These are phyloP conservation scores for Cryptococcus deneoformans DNA, from an alignment of 1,284 basidiomycete species.

Conservation along the genomic window DNA sequence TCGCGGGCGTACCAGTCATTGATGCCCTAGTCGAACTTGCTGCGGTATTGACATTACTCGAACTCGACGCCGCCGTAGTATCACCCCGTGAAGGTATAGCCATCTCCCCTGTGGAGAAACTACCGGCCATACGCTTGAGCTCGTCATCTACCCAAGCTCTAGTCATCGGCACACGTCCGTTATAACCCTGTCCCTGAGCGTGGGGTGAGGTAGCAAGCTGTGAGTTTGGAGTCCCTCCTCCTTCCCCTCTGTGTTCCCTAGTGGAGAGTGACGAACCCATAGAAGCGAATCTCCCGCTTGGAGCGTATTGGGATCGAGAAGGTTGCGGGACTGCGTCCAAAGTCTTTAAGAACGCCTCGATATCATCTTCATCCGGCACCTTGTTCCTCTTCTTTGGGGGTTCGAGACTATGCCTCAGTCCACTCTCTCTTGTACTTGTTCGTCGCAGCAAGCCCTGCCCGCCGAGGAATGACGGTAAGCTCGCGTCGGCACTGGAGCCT, in stretches of 20 bases:
- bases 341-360: slow-evolving; percentile 46
- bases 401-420: slow-evolving; percentile 26
- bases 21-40: neutral
- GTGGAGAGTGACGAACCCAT: neutral
- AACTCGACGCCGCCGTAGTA: neutral
- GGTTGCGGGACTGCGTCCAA: slow-evolving; percentile 44
- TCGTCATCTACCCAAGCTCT: slow-evolving; percentile 42
- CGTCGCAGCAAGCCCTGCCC: slow-evolving; percentile 18
- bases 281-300: neutral
- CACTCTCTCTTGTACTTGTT: slow-evolving; percentile 32
- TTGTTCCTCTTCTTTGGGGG: neutral
- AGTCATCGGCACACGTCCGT: slow-evolving; percentile 36
- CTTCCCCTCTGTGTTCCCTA: neutral
- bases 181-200: neutral
- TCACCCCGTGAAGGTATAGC: neutral
- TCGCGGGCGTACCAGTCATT: slow-evolving; percentile 2
- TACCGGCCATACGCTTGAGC: slow-evolving; percentile 42
- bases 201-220: neutral
- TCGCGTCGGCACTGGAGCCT: neutral
- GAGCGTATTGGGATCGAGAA: slow-evolving; percentile 4
- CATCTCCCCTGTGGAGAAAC: slow-evolving; percentile 17
- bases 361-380: slow-evolving; percentile 41
- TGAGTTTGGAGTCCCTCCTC: neutral
- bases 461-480: slow-evolving; percentile 4
- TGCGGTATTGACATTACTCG: neutral